Evolutionary conservation across 148 eudicot genomes (phyloP).

Genomic region (Chenopodium suecicum): DNA sequence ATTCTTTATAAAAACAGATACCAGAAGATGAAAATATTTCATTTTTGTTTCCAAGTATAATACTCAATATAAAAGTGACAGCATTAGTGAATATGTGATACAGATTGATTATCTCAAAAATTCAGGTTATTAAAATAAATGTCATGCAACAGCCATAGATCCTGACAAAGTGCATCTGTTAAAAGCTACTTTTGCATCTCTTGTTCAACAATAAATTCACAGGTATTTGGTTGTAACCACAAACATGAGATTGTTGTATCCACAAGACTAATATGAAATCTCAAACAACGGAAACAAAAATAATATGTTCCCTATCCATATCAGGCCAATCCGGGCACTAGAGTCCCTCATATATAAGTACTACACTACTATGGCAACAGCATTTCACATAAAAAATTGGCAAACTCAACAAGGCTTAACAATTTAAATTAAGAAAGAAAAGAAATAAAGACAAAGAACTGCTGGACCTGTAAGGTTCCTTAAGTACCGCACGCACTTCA

Average conservation of each 20-base stretch:
- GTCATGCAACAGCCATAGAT: background rate
- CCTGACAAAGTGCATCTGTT: background rate
- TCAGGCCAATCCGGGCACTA: background rate
- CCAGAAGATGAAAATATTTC: background rate
- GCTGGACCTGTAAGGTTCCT: constrained; percentile 94
- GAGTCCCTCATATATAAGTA: background rate
- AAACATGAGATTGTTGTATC: background rate
- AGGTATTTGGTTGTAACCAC: background rate
- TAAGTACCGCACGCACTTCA: constrained; percentile 70
- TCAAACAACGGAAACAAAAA: background rate
- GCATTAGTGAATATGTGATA: background rate
- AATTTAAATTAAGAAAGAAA: background rate
- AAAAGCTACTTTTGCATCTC: background rate
- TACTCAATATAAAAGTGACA: background rate
- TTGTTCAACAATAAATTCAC: background rate
- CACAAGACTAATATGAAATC: background rate
- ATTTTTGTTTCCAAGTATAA: background rate
- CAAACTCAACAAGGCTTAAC: background rate
- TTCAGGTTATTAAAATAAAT: background rate
- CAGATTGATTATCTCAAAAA: background rate
- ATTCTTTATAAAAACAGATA: background rate
- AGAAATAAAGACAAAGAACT: constrained; percentile 14
- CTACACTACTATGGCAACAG: background rate
- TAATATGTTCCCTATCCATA: background rate
- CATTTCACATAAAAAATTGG: constrained; percentile 2